Base-by-base conservation (phyloP, 2,329 filamentous ascomycete species). In the Simplicillium aogashimaense region DNA sequence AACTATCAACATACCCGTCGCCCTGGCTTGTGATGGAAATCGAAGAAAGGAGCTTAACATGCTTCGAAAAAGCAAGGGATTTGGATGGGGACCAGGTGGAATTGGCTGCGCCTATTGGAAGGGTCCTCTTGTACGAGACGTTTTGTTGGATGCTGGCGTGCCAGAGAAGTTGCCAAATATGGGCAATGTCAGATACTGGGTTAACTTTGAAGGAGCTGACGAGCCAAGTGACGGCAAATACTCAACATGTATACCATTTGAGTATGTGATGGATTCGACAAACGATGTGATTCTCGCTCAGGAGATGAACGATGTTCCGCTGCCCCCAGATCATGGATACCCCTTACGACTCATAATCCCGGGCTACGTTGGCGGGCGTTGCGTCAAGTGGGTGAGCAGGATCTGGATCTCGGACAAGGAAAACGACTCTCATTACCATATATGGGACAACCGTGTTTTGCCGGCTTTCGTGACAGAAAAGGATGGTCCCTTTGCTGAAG, bases 11-110 rank as follows among this genome's bases (percentile, higher is more conserved):
- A 69, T 72, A 34, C 61, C 68, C 7, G 60, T 72, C 6, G 49
- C 61, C 0, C 50, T 74, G 2, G 68, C 64, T 15, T 74, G 70
- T 46, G 66, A 69, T 33, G 69, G 69, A 1, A 73, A 69, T 44
- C 51, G 70, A 4, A 55, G 70, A 10, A 72, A 71, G 40, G 70
- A 74, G 45, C 54, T 74, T 34, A 74, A 73, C 44, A 64, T 70
- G 55, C 54, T 71, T 37, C 64, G 57, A 40, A 64, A 61, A 36
- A 64, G 63, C 3, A 70, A 69, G 44, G 69, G 67, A 1, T 69
- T 73, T 49, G 61, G 63, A 46, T 74, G 63, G 62, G 65, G 60
- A 12, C 45, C 63, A 16, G 69, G 59, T 0, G 70, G 59, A 1
- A 60, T 66, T 4, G 63, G 66, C 10, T 72, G 66, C 43, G 67